These are phyloP conservation scores for Ascochyta pisi DNA, from an alignment of 2,329 filamentous ascomycete species.

Conservation along the genomic window DNA sequence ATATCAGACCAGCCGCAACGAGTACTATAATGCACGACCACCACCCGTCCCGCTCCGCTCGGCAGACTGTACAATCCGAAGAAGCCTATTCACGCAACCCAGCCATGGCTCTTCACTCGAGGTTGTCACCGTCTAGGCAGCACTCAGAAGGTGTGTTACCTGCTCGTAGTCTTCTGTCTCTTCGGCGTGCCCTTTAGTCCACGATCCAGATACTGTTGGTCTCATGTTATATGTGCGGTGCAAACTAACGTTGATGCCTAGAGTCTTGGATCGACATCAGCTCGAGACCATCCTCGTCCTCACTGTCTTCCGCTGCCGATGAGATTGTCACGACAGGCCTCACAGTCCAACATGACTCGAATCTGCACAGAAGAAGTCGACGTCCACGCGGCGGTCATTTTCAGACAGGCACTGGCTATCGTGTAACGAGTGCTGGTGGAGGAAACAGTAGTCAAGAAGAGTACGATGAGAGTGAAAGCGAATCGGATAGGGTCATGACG, in stretches of 20 bases:
- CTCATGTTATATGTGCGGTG: neutral
- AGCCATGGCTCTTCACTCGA: conserved; percentile 31
- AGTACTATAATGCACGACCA: conserved; percentile 38
- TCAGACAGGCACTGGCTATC: conserved; percentile 44
- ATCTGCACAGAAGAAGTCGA: conserved; percentile 65
- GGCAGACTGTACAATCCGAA: conserved; percentile 27
- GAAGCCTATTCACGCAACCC: conserved; percentile 24
- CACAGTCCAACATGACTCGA: conserved; percentile 71
- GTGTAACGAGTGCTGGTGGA: conserved; percentile 52
- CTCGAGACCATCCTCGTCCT: conserved; percentile 92
- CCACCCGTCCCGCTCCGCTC: conserved; percentile 29
- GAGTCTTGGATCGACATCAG: conserved; percentile 97
- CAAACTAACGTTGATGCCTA: conserved; percentile 47
- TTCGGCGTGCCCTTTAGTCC: neutral
- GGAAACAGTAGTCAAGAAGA: conserved; percentile 90
- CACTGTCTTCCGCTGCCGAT: conserved; percentile 81
- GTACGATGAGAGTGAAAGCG: conserved; percentile 91
- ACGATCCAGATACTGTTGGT: neutral
- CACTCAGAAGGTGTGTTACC: conserved; percentile 38
- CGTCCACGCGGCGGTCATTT: conserved; percentile 48
- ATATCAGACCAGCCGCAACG: neutral
- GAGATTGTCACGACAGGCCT: conserved; percentile 92
- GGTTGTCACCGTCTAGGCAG: conserved; percentile 30
- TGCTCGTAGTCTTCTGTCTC: neutral
- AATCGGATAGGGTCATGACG: conserved; percentile 75